Conservation (phyloP, 2,329 filamentous ascomycete genomes). For the Neodidymelliopsis sp. region DNA sequence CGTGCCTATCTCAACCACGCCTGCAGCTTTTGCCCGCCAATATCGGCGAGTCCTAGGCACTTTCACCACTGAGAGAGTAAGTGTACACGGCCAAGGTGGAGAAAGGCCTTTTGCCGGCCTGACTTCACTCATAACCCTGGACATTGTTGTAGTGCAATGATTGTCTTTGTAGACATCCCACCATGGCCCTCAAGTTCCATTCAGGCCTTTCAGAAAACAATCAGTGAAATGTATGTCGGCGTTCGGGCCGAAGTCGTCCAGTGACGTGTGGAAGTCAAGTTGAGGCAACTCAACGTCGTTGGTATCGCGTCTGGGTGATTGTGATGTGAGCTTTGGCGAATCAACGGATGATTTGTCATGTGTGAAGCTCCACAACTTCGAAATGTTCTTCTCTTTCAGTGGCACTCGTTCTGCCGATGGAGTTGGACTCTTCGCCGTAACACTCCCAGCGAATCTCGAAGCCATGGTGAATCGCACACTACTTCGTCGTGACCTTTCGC, state of each 20-base stretch:
- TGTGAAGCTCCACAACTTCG: slow-evolving; percentile 21
- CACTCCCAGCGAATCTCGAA: slow-evolving; percentile 19
- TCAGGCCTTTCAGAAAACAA: slow-evolving; percentile 35
- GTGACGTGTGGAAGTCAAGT: slow-evolving; percentile 31
- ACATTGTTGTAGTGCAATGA: neutral
- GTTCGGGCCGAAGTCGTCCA: slow-evolving; percentile 33
- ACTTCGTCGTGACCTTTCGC: slow-evolving; percentile 24
- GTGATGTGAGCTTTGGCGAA: slow-evolving; percentile 1
- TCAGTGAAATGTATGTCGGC: slow-evolving; percentile 37
- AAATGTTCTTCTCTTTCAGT: slow-evolving; percentile 38
- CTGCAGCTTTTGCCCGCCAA: slow-evolving; percentile 19
- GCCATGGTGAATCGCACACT: slow-evolving; percentile 34
- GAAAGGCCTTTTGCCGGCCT: neutral
- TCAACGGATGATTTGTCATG: slow-evolving; percentile 31
- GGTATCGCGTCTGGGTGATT: slow-evolving; percentile 1
- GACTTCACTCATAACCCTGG: neutral
- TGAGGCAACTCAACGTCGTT: slow-evolving; percentile 28
- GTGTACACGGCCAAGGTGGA: neutral
- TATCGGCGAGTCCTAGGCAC: slow-evolving; percentile 4
- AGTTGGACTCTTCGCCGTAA: slow-evolving; percentile 31
- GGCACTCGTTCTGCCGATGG: slow-evolving; percentile 32
- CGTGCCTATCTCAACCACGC: slow-evolving; percentile 19
- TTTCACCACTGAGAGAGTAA: slow-evolving; percentile 3
- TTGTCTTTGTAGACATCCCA: neutral
- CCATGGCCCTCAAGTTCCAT: slow-evolving; percentile 20